These are phyloP conservation scores for Triadica sebifera DNA, from an alignment of 345 rosid species.

Conservation along the genomic window DNA sequence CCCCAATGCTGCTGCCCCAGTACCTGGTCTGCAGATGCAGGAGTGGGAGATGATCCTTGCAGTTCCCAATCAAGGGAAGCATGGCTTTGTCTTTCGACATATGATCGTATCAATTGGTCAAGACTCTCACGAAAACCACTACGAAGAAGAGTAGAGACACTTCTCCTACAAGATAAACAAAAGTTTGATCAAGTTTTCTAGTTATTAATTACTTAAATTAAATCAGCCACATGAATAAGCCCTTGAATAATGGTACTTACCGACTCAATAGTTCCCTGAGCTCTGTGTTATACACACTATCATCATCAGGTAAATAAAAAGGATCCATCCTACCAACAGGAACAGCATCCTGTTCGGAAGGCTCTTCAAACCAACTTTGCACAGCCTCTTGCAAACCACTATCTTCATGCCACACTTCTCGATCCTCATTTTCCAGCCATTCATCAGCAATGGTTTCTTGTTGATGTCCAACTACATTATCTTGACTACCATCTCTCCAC, in stretches of 20 bases:
- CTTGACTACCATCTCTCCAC: constrained; percentile 49
- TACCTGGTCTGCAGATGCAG: constrained; percentile 46
- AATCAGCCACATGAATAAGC: constrained; percentile 3
- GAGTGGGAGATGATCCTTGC: constrained; percentile 48
- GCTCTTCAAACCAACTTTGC: constrained; percentile 55
- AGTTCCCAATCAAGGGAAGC: constrained; percentile 63
- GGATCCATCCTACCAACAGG: constrained; percentile 45
- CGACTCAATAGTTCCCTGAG: constrained; percentile 84
- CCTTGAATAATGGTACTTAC: constrained; percentile 35
- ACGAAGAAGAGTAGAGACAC: constrained; percentile 85
- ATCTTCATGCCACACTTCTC: constrained; percentile 41
- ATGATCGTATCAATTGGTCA: constrained; percentile 76
- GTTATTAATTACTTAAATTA: not conserved
- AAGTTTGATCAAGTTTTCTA: constrained; percentile 17
- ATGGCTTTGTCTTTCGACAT: constrained; percentile 78
- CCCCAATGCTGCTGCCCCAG: constrained; percentile 49
- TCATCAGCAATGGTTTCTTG: constrained; percentile 41
- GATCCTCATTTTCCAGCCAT: constrained; percentile 43
- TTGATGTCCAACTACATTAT: constrained; percentile 33
- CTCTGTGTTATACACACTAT: constrained; percentile 57
- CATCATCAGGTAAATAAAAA: constrained; percentile 60
- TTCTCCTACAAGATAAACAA: constrained; percentile 58
- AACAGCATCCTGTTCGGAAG: constrained; percentile 47
- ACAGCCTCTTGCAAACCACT: constrained; percentile 49
- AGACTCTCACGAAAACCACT: constrained; percentile 91